phyloP scores from a whole-genome alignment of 805 yeast genomes.

The Candida sanyiensis region DNA sequence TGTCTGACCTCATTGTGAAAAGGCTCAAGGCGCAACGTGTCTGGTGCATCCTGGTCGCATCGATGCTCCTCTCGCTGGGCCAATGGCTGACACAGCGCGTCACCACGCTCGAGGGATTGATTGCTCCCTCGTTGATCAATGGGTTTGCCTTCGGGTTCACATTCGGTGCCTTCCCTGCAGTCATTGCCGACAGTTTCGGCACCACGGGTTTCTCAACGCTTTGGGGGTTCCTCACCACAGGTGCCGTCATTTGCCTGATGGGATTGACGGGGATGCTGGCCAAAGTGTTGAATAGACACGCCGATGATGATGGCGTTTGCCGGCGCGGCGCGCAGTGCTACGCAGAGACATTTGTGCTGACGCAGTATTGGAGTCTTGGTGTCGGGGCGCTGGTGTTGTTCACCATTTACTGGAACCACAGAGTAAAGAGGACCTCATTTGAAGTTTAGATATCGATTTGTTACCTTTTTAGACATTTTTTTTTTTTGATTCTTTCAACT shows the following conservation, averaged over 20 bases:
- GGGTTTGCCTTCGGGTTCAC: constrained; percentile 67
- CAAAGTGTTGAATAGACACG: constrained; percentile 40
- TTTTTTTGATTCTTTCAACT: too few relatives aligned
- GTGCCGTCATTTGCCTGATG: constrained; percentile 54
- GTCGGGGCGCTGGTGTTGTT: constrained; percentile 15
- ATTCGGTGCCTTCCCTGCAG: constrained; percentile 72
- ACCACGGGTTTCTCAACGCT: constrained; percentile 61
- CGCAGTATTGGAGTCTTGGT: constrained; percentile 21
- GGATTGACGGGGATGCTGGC: constrained; percentile 53
- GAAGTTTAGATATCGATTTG: too few relatives aligned
- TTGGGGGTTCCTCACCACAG: constrained; percentile 73
- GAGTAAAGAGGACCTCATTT: not conserved
- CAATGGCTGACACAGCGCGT: constrained; percentile 32
- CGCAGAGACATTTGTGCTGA: constrained; percentile 33
- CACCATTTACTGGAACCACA: constrained; percentile 12
- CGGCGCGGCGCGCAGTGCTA: constrained; percentile 43
- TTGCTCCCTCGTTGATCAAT: constrained; percentile 45
- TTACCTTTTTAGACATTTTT: too few relatives aligned
- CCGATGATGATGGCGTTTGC: constrained; percentile 39
- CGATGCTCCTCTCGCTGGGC: constrained; percentile 32
- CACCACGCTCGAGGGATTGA: constrained; percentile 36
- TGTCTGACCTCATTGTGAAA: constrained; percentile 55
- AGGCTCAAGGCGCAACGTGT: constrained; percentile 49
- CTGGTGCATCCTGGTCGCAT: constrained; percentile 53
- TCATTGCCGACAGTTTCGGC: constrained; percentile 69